phyloP scores from a whole-genome alignment of 345 rosid genomes.

The Lepidium didymum region DNA sequence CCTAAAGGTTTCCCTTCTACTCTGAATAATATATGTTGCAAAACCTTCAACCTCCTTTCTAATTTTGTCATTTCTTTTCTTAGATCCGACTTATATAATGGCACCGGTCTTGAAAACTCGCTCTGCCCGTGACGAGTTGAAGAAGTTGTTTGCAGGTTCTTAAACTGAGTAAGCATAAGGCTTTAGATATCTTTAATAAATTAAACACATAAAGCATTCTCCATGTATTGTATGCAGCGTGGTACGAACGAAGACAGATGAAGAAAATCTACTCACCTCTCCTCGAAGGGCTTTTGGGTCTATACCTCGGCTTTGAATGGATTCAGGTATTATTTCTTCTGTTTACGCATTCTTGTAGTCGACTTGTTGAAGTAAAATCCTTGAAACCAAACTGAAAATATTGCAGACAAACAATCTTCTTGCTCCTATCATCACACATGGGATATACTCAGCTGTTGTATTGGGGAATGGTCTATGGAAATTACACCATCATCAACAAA shows the following conservation, averaged over 20 bases:
- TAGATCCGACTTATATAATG: slow-evolving; percentile 86
- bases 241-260: slow-evolving; percentile 97
- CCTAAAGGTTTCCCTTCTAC: slow-evolving; percentile 54
- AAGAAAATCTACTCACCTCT: slow-evolving; percentile 93
- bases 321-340: slow-evolving; percentile 49
- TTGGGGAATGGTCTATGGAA: slow-evolving; percentile 92
- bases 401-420: slow-evolving; percentile 84
- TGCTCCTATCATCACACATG: slow-evolving; percentile 85
- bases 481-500: slow-evolving; percentile 67
- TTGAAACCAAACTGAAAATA: neutral
- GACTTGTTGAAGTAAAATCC: neutral
- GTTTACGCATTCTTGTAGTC: neutral
- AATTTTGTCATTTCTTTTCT: neutral
- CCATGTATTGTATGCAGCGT: slow-evolving; percentile 43
- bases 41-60: neutral
- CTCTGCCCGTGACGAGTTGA: slow-evolving; percentile 69
- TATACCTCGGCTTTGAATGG: slow-evolving; percentile 95
- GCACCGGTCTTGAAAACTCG: slow-evolving; percentile 72
- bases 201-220: neutral
- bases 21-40: neutral
- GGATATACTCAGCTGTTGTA: slow-evolving; percentile 81
- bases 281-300: slow-evolving; percentile 84
- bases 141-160: slow-evolving; percentile 82
- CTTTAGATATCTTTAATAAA: neutral
- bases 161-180: neutral